Evolutionary conservation across 1,284 basidiomycete genomes (phyloP).

Genomic region (Ustilago nuda): DNA sequence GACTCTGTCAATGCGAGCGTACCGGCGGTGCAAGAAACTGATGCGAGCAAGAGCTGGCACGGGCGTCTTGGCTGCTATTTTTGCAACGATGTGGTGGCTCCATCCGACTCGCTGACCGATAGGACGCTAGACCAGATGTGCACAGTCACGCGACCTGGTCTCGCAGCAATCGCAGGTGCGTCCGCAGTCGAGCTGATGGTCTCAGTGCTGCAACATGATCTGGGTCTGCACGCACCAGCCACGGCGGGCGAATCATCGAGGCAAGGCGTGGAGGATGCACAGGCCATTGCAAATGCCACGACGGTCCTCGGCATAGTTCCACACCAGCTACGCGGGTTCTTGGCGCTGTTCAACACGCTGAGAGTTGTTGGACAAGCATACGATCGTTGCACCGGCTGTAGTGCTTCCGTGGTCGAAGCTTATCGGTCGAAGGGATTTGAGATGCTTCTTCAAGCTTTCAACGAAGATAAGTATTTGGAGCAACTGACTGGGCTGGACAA

Average conservation of each 20-base stretch:
- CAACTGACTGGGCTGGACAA: slow-evolving; percentile 85
- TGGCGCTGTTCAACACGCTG: slow-evolving; percentile 85
- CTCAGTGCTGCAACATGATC: slow-evolving; percentile 83
- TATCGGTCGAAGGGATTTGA: slow-evolving; percentile 77
- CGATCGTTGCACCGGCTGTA: slow-evolving; percentile 87
- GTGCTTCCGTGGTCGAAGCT: slow-evolving; percentile 50
- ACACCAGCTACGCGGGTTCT: slow-evolving; percentile 90
- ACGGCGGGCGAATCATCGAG: slow-evolving; percentile 34
- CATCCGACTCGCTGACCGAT: slow-evolving; percentile 90
- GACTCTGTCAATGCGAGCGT: not conserved
- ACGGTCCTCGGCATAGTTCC: slow-evolving; percentile 81
- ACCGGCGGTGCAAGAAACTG: not conserved
- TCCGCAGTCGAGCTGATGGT: slow-evolving; percentile 92
- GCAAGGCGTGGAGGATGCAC: slow-evolving; percentile 28
- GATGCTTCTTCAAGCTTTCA: slow-evolving; percentile 85
- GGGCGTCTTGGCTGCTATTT: slow-evolving; percentile 84
- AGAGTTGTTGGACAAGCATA: slow-evolving; percentile 87
- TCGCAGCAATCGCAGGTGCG: slow-evolving; percentile 90
- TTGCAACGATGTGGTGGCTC: slow-evolving; percentile 97
- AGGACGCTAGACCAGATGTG: slow-evolving; percentile 99
- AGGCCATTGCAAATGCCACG: slow-evolving; percentile 29
- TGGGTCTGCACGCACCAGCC: slow-evolving; percentile 39
- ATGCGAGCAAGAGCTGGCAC: slow-evolving; percentile 44
- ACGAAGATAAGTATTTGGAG: slow-evolving; percentile 82
- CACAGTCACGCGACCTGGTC: slow-evolving; percentile 94